Percentiles rank a stretch among this genome's conserved stretches.
Conservation (phyloP, 306 rosid species). For the Calophaca sinica region DNA sequence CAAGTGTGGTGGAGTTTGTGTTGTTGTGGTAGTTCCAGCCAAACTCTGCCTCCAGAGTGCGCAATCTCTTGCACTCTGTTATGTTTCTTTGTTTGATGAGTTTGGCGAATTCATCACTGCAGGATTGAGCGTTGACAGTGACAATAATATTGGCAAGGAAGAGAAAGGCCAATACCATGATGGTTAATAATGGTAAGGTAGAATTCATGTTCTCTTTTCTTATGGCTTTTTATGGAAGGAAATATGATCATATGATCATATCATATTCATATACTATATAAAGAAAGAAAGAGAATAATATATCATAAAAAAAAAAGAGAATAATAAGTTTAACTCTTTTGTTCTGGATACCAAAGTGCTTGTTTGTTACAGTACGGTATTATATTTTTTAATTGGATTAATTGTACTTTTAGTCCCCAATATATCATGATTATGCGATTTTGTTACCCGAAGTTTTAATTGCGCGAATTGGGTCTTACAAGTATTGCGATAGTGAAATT, state of each 20-base stretch:
- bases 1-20: slow-evolving; percentile 9
- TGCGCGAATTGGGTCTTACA: no score
- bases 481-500: no score
- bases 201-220: not conserved
- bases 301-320: no score
- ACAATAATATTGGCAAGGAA: slow-evolving; percentile 23
- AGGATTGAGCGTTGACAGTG: not conserved
- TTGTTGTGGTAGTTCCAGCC: slow-evolving; percentile 53
- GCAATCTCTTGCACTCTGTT: slow-evolving; percentile 57
- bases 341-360: not conserved
- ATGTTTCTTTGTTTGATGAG: not conserved
- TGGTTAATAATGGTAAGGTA: slow-evolving; percentile 8
- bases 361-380: not conserved
- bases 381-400: no score
- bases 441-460: no score
- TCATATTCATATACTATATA: no score
- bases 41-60: slow-evolving; percentile 67
- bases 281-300: no score
- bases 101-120: not conserved
- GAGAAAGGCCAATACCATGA: slow-evolving; percentile 34
- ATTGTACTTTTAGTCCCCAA: no score
- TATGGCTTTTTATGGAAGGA: not conserved
- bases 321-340: no score
- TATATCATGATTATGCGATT: no score
- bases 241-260: no score